phyloP scores from a whole-genome alignment of 305 asterid genomes.

The Lippia alba region DNA sequence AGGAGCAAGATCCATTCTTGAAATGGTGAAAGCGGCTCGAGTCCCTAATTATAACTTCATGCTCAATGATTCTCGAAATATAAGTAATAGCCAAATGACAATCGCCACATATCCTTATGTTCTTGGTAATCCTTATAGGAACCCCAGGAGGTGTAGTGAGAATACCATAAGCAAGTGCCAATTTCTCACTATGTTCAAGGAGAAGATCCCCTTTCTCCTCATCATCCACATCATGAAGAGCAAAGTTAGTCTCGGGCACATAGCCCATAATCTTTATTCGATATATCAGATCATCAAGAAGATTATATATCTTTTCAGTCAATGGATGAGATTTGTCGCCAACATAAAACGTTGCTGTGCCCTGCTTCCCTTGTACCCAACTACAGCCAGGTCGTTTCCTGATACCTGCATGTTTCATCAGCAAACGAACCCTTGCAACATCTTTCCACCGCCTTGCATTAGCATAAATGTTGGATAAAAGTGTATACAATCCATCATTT shows the following conservation, averaged over 20 bases:
- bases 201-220: constrained; percentile 85
- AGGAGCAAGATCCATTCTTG: constrained; percentile 81
- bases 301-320: constrained; percentile 62
- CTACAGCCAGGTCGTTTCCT: constrained; percentile 91
- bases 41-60: constrained; percentile 80
- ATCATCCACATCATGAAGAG: constrained; percentile 89
- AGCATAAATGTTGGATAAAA: constrained; percentile 79
- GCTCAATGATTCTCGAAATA: constrained; percentile 70
- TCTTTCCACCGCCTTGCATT: constrained; percentile 85
- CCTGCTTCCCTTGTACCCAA: constrained; percentile 87
- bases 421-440: constrained; percentile 67
- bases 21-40: constrained; percentile 90
- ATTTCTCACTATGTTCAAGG: constrained; percentile 85
- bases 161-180: constrained; percentile 89
- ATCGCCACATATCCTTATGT: constrained; percentile 87
- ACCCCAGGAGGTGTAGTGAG: constrained; percentile 70
- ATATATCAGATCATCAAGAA: constrained; percentile 62
- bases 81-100: constrained; percentile 70
- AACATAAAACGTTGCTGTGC: constrained; percentile 63
- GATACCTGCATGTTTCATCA: constrained; percentile 77
- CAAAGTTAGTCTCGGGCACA: constrained; percentile 76
- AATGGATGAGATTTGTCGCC: constrained; percentile 85
- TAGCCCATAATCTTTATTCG: constrained; percentile 77
- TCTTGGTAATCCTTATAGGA: constrained; percentile 87
- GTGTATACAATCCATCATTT: constrained; percentile 70